A percentile compares a stretch with the other conserved stretches of the same genome.
Conservation (phyloP, 768 basidiomycete species). For the Termitomyces sp. region DNA sequence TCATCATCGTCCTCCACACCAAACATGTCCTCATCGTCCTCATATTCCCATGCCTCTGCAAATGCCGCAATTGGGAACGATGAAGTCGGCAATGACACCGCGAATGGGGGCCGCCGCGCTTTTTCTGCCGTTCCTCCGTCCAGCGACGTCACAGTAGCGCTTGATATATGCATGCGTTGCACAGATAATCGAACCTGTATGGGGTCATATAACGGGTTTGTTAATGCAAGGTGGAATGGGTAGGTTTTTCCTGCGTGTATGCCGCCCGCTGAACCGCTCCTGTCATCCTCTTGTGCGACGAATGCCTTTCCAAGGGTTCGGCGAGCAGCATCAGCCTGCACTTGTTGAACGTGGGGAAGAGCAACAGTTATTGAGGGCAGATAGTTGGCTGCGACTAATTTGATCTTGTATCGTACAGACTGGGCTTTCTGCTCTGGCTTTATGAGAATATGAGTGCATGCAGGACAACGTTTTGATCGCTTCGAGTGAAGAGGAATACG, state of each 20-base stretch:
- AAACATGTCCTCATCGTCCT: slow-evolving; percentile 93
- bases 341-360: slow-evolving; percentile 54
- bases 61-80: slow-evolving; percentile 85
- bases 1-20: slow-evolving; percentile 62
- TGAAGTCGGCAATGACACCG: slow-evolving; percentile 72
- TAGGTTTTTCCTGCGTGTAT: slow-evolving; percentile 81
- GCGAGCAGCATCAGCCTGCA: slow-evolving; percentile 38
- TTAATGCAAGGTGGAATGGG: slow-evolving; percentile 85
- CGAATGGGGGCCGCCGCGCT: slow-evolving; percentile 69
- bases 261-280: slow-evolving; percentile 25
- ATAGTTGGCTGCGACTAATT: slow-evolving; percentile 93
- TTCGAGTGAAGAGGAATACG: slow-evolving; percentile 93
- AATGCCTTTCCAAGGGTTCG: slow-evolving; percentile 39
- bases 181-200: slow-evolving; percentile 89
- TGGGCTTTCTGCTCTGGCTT: slow-evolving; percentile 98
- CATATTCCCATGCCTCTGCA: slow-evolving; percentile 98
- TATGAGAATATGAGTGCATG: slow-evolving; percentile 93
- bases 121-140: slow-evolving; percentile 46
- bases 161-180: slow-evolving; percentile 58
- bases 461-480: slow-evolving; percentile 91
- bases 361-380: slow-evolving; percentile 79
- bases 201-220: slow-evolving; percentile 94
- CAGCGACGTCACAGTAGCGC: slow-evolving; percentile 29
- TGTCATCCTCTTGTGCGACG: slow-evolving; percentile 36
- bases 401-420: slow-evolving; percentile 94